Conservation (phyloP, 352 stramenopile species). For the Globisporangium ultimum region DNA sequence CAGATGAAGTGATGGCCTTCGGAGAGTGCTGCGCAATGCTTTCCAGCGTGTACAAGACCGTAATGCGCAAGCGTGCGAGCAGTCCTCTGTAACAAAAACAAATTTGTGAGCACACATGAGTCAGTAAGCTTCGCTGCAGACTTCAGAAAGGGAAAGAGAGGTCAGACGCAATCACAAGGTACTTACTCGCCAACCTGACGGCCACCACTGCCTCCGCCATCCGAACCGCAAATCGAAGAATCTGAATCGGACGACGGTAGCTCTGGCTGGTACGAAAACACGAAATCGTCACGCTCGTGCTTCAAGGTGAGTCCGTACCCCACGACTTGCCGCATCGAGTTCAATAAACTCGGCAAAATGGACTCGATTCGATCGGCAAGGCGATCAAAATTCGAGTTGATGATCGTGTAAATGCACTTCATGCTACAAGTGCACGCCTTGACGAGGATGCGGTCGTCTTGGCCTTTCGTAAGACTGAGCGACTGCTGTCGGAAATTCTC, state of each 20-base stretch:
- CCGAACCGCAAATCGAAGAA: conserved; percentile 67
- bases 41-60: conserved; percentile 69
- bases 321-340: conserved; percentile 77
- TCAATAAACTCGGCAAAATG: conserved; percentile 57
- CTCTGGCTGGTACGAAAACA: conserved; percentile 57
- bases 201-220: conserved; percentile 25
- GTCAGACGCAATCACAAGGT: background rate
- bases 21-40: conserved; percentile 66
- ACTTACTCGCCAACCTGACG: conserved; percentile 51
- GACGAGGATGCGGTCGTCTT: conserved; percentile 76
- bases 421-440: conserved; percentile 85
- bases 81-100: conserved; percentile 37
- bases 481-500: conserved; percentile 85
- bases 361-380: conserved; percentile 58
- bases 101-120: background rate
- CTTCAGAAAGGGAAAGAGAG: no score
- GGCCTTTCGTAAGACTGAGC: conserved; percentile 50
- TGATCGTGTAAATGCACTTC: conserved; percentile 85
- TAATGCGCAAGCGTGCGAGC: conserved; percentile 66
- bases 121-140: background rate
- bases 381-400: conserved; percentile 62
- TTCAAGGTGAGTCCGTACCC: conserved; percentile 61
- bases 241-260: conserved; percentile 65
- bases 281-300: conserved; percentile 44
- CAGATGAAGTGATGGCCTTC: conserved; percentile 66